Evolutionary conservation across 2,329 filamentous ascomycete species (phyloP).

Genomic region (Cordyceps farinosa): DNA sequence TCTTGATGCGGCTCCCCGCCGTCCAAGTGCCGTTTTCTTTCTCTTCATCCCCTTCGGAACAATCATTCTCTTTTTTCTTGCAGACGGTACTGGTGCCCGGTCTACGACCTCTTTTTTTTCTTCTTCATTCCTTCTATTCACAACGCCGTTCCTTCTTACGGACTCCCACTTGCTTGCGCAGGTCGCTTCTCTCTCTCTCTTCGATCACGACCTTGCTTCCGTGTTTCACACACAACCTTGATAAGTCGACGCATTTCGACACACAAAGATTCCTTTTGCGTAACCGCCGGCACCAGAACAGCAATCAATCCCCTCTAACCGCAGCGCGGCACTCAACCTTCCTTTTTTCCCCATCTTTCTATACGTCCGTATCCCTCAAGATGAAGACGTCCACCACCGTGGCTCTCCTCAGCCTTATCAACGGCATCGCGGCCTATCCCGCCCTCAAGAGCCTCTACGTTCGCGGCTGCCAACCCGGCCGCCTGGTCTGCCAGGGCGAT

Average conservation of each 20-base stretch:
- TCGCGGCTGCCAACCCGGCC: not conserved
- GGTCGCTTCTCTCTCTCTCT: conserved; percentile 16
- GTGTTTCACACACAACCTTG: conserved; percentile 10
- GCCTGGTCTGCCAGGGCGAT: conserved; percentile 15
- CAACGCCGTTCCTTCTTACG: conserved; percentile 1
- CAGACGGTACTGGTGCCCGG: conserved; percentile 17
- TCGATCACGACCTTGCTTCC: conserved; percentile 1
- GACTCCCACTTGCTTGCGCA: conserved; percentile 13
- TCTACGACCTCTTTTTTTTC: not conserved
- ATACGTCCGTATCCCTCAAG: not conserved
- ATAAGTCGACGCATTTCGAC: not conserved
- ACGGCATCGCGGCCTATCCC: conserved; percentile 6
- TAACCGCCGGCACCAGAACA: conserved; percentile 7
- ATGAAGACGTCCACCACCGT: conserved; percentile 12
- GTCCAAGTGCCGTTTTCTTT: not conserved
- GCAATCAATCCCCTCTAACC: not conserved
- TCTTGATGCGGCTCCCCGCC: conserved; percentile 3
- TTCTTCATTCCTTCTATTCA: conserved; percentile 11
- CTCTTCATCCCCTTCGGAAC: conserved; percentile 12
- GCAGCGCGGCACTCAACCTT: conserved; percentile 3
- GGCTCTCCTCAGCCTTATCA: conserved; percentile 17
- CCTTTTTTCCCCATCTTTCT: not conserved
- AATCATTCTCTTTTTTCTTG: conserved; percentile 7
- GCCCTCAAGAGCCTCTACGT: not conserved
- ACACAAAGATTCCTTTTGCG: conserved; percentile 2